These are phyloP conservation scores for Escallonia rubra DNA, from an alignment of 129 eudicot genomes.

Conservation along the genomic window DNA sequence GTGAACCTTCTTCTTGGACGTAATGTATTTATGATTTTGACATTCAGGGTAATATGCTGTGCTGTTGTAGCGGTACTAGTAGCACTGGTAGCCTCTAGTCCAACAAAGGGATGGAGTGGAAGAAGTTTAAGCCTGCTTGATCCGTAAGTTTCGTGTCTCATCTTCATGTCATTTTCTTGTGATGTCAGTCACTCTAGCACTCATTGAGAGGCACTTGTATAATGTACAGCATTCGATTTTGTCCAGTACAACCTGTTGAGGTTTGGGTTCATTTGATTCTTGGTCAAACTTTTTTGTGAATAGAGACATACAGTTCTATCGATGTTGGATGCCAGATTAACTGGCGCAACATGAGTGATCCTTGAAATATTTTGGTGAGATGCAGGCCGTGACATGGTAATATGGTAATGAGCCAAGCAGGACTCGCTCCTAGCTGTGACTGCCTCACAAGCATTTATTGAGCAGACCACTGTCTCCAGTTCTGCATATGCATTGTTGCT, in stretches of 20 bases:
- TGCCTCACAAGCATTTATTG: too few relatives aligned
- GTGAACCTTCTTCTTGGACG: slow-evolving; percentile 2
- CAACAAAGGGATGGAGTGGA: slow-evolving; percentile 99
- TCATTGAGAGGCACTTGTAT: background rate
- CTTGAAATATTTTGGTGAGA: background rate
- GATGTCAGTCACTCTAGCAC: background rate
- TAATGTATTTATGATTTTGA: background rate
- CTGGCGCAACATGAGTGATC: background rate
- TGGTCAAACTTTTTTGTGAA: too few relatives aligned
- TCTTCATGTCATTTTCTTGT: background rate
- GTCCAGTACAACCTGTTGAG: too few relatives aligned
- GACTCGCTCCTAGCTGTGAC: too few relatives aligned
- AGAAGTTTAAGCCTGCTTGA: slow-evolving; percentile 96
- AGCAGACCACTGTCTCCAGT: too few relatives aligned
- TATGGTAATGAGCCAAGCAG: too few relatives aligned
- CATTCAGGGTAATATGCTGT: slow-evolving; percentile 69
- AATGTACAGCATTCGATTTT: too few relatives aligned
- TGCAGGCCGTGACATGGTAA: background rate
- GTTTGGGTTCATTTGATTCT: too few relatives aligned
- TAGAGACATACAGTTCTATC: too few relatives aligned
- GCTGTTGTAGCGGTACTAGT: slow-evolving; percentile 83
- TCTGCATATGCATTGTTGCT: too few relatives aligned
- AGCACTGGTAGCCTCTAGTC: slow-evolving; percentile 96
- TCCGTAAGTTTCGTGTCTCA: slow-evolving; percentile 58
- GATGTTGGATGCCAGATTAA: background rate